These are phyloP conservation scores for Singerocomus rubriflavus DNA, from an alignment of 1,284 basidiomycete genomes.

Conservation along the genomic window DNA sequence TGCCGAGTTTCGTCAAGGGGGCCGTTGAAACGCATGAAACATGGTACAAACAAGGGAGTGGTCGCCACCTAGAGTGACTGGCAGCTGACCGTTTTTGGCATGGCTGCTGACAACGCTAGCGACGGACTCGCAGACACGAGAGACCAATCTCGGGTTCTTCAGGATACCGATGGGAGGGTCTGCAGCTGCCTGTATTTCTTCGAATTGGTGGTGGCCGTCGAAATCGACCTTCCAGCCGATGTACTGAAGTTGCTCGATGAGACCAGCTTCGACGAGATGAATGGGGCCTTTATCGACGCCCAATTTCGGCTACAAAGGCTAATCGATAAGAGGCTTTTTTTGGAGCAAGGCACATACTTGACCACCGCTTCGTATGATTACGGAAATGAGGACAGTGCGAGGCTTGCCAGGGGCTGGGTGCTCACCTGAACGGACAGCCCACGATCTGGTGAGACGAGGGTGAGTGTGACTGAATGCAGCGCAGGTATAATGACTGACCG, in stretches of 20 bases:
- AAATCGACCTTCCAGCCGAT: conserved; percentile 92
- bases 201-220: conserved; percentile 87
- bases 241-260: conserved; percentile 69
- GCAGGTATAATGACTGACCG: conserved; percentile 28
- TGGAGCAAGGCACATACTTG: conserved; percentile 39
- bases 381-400: conserved; percentile 16
- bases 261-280: conserved; percentile 80
- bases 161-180: conserved; percentile 86
- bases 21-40: conserved; percentile 2
- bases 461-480: not conserved
- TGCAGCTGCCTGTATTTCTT: conserved; percentile 61
- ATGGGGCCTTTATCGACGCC: conserved; percentile 94
- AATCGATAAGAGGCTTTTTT: conserved; percentile 8
- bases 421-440: conserved; percentile 73
- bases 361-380: conserved; percentile 44
- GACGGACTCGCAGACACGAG: conserved; percentile 79
- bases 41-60: conserved; percentile 75
- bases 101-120: conserved; percentile 75
- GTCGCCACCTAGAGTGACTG: conserved; percentile 95
- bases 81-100: conserved; percentile 75
- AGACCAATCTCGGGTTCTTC: conserved; percentile 86
- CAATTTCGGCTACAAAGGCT: conserved; percentile 50
- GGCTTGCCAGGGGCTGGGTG: not conserved
- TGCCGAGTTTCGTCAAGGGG: conserved; percentile 30
- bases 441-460: conserved; percentile 49